Percentiles rank a stretch among this genome's conserved stretches.
Conservation (phyloP, 352 stramenopile species). For the Pythium volutum region DNA sequence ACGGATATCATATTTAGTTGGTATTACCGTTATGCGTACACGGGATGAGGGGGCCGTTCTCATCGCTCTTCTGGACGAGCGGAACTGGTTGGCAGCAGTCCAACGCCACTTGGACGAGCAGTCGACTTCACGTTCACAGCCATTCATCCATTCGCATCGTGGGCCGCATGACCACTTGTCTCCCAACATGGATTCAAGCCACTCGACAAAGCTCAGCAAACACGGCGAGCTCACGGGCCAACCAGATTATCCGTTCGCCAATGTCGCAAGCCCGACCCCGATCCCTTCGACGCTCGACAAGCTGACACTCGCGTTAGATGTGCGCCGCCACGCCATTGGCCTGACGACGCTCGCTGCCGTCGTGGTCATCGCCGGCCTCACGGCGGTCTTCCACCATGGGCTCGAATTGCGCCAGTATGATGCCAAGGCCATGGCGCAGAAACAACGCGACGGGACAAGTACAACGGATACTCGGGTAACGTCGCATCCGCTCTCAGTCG, state of each 20-base stretch:
- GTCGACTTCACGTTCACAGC: too few relatives aligned
- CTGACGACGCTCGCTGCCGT: neutral
- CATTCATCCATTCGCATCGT: too few relatives aligned
- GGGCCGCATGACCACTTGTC: neutral
- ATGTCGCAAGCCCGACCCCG: neutral
- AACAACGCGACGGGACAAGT: neutral
- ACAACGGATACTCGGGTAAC: slow-evolving; percentile 11
- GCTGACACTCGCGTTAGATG: neutral
- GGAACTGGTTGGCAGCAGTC: too few relatives aligned
- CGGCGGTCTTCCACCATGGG: neutral
- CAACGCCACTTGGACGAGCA: too few relatives aligned
- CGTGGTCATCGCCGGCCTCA: neutral
- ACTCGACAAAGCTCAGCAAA: neutral
- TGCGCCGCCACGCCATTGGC: neutral
- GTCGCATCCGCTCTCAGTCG: neutral
- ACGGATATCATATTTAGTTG: too few relatives aligned
- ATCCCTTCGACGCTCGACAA: neutral
- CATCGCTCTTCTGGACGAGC: too few relatives aligned
- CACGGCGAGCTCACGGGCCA: neutral
- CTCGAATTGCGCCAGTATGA: neutral
- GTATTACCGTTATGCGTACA: too few relatives aligned
- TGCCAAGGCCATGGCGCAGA: neutral
- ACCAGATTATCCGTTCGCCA: neutral
- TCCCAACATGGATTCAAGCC: neutral
- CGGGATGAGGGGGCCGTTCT: too few relatives aligned